Conservation (phyloP, 345 rosid species). For the Carallia pectinifolia region DNA sequence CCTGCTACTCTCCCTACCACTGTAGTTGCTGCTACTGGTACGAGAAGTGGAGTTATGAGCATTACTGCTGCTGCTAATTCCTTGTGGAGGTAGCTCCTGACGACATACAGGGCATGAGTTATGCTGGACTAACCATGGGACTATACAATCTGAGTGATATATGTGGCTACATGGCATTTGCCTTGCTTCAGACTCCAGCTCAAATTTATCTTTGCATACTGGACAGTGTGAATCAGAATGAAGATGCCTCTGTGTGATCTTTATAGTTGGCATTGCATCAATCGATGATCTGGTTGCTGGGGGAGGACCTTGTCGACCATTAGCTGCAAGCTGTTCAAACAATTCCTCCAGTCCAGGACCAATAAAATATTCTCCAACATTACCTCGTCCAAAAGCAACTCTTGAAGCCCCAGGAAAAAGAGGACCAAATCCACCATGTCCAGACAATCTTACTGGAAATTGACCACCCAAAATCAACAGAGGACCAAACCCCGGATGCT, state of each 20-base stretch:
- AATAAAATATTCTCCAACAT: slow-evolving; percentile 21
- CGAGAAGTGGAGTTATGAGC: slow-evolving; percentile 43
- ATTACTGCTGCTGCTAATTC: slow-evolving; percentile 46
- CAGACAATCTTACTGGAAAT: slow-evolving; percentile 68
- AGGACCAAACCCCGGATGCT: slow-evolving; percentile 54
- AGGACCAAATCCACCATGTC: slow-evolving; percentile 67
- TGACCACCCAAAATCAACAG: slow-evolving; percentile 78
- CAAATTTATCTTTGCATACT: slow-evolving; percentile 46
- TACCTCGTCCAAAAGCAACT: slow-evolving; percentile 50
- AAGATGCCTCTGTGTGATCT: slow-evolving; percentile 36
- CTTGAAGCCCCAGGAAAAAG: slow-evolving; percentile 42
- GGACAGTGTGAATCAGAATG: slow-evolving; percentile 38
- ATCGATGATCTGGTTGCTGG: slow-evolving; percentile 39
- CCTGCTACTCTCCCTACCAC: slow-evolving; percentile 46
- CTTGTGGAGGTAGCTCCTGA: slow-evolving; percentile 38
- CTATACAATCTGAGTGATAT: slow-evolving; percentile 40
- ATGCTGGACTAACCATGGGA: slow-evolving; percentile 43
- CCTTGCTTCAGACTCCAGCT: slow-evolving; percentile 42
- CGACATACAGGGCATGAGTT: slow-evolving; percentile 53
- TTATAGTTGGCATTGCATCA: slow-evolving; percentile 36
- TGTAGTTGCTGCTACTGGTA: slow-evolving; percentile 37
- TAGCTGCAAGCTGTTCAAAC: slow-evolving; percentile 30
- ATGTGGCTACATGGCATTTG: slow-evolving; percentile 46
- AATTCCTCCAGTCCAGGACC: slow-evolving; percentile 39
- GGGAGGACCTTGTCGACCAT: slow-evolving; percentile 32